These are phyloP conservation scores for Irpex lacteus DNA, from an alignment of 1,284 basidiomycete genomes.

Conservation along the genomic window DNA sequence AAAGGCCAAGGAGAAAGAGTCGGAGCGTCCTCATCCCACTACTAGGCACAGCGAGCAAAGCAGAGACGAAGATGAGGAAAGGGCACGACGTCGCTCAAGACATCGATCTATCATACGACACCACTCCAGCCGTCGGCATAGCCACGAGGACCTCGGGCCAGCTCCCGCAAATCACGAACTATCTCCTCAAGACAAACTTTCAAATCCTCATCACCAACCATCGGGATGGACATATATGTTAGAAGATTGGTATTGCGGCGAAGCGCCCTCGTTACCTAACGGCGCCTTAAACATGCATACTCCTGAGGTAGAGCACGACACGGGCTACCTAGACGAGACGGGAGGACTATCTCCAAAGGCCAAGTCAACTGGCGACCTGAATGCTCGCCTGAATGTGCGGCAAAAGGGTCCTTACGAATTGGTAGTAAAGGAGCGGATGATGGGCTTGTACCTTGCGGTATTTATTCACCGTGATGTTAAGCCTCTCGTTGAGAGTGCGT, in stretches of 20 bases:
- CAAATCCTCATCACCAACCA: constrained; percentile 22
- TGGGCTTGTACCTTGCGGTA: constrained; percentile 81
- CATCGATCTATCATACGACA: constrained; percentile 9
- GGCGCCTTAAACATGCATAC: constrained; percentile 8
- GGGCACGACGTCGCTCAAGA: constrained; percentile 4
- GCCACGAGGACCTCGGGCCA: constrained; percentile 11
- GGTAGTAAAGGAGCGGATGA: constrained; percentile 81
- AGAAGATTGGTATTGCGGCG: constrained; percentile 70
- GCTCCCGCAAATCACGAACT: background rate
- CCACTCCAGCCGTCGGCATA: constrained; percentile 6
- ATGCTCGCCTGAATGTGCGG: constrained; percentile 28
- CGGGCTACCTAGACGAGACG: constrained; percentile 6
- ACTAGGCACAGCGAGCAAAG: constrained; percentile 6
- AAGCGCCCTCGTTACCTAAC: constrained; percentile 25
- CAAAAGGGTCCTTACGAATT: constrained; percentile 74
- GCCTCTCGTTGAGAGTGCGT: constrained; percentile 55
- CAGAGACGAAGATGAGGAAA: constrained; percentile 27
- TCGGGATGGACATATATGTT: constrained; percentile 71
- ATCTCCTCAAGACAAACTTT: constrained; percentile 4
- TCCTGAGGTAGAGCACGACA: background rate
- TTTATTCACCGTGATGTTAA: constrained; percentile 69
- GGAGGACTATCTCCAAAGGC: constrained; percentile 16
- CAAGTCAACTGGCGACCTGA: constrained; percentile 19
- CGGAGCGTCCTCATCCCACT: background rate
- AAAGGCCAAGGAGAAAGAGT: constrained; percentile 17